These are phyloP conservation scores for Vaccinium corymbosum DNA, from an alignment of 148 eudicot species.

Conservation along the genomic window DNA sequence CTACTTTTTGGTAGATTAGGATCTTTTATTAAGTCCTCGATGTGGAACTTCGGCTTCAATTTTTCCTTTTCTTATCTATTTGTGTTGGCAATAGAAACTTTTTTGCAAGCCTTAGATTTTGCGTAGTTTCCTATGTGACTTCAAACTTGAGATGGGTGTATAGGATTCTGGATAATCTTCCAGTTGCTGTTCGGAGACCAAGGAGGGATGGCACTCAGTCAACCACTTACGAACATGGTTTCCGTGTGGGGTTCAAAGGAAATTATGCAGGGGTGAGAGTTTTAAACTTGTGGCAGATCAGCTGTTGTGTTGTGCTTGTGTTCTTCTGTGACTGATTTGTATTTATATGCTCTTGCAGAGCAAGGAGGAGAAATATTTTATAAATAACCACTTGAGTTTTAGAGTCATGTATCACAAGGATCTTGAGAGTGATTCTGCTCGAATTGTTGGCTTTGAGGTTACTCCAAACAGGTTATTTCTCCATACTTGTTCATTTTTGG, in stretches of 20 bases:
- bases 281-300: constrained; percentile 7
- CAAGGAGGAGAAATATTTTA: constrained; percentile 54
- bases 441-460: constrained; percentile 62
- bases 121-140: neutral
- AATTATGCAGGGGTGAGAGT: constrained; percentile 55
- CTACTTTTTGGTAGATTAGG: neutral
- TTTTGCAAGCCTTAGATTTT: neutral
- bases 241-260: constrained; percentile 59
- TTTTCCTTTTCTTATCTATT: neutral
- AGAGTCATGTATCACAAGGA: constrained; percentile 59
- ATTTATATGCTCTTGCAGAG: constrained; percentile 31
- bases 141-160: constrained; percentile 15
- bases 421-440: constrained; percentile 47
- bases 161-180: constrained; percentile 65
- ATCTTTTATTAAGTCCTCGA: neutral
- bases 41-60: neutral
- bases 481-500: neutral
- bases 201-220: constrained; percentile 49
- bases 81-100: neutral
- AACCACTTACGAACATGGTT: constrained; percentile 55
- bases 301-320: neutral
- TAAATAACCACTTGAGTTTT: constrained; percentile 55
- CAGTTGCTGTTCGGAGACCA: constrained; percentile 56
- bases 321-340: constrained; percentile 8
- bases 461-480: constrained; percentile 47